A percentile compares a stretch with the other conserved stretches of the same genome.
Conservation (phyloP, 441 rosid species). For the Gossypium aridum region DNA sequence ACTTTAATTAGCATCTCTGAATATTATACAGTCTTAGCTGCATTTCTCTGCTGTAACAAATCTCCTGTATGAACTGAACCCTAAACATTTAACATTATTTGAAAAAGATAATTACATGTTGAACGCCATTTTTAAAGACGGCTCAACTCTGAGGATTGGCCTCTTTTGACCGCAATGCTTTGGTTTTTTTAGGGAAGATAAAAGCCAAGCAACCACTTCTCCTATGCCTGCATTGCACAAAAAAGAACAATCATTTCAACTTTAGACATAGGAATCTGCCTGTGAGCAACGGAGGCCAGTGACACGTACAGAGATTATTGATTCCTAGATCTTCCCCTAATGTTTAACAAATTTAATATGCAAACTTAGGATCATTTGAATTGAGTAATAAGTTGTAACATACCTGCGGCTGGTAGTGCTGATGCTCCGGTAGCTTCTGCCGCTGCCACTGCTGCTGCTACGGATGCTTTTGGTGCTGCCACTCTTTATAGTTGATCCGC, state of each 20-base stretch:
- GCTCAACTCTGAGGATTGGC: background rate
- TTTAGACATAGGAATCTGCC: background rate
- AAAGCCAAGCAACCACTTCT: constrained; percentile 32
- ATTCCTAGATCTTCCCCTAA: background rate
- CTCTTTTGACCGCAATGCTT: constrained; percentile 1
- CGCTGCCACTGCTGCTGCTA: constrained; percentile 37
- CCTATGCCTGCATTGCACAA: constrained; percentile 26
- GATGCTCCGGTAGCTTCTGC: constrained; percentile 24
- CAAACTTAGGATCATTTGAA: background rate
- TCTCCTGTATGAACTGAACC: background rate
- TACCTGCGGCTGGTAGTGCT: constrained; percentile 34
- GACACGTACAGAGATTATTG: background rate
- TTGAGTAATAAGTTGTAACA: background rate
- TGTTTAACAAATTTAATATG: background rate
- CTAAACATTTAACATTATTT: constrained; percentile 5
- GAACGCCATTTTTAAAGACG: background rate
- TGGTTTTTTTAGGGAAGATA: constrained; percentile 16
- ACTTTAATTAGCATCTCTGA: constrained; percentile 1
- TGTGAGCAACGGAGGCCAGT: too few species aligned
- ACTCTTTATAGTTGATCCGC: constrained; percentile 35
- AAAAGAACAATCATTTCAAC: background rate
- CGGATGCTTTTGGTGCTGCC: constrained; percentile 48
- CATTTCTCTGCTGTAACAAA: background rate
- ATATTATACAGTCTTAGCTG: constrained; percentile 4
- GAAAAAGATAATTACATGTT: constrained; percentile 10